A percentile compares a stretch with the other conserved stretches of the same genome.
Evolutionary conservation across 192 early-diverging fungal genomes (phyloP).

Genomic region (Rhizoclosmatium sp.): DNA sequence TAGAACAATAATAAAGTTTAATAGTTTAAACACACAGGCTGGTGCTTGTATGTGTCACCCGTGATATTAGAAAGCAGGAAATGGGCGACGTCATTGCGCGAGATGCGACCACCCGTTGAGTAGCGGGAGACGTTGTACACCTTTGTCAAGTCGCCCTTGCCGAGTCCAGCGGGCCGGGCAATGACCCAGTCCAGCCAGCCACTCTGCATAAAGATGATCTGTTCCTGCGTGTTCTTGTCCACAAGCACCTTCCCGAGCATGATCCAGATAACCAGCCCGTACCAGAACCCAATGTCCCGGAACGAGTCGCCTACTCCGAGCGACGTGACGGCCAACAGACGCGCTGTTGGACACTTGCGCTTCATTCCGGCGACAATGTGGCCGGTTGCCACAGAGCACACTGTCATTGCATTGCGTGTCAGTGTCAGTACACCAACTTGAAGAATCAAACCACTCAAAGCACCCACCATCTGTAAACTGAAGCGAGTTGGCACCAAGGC

Average conservation of each 20-base stretch:
- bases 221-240: slow-evolving; percentile 13
- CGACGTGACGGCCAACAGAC: neutral
- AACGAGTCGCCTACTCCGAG: neutral
- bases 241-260: neutral
- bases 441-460: neutral
- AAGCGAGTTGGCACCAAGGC: neutral
- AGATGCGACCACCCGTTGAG: slow-evolving; percentile 10
- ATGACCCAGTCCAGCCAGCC: slow-evolving; percentile 10
- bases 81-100: neutral
- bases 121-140: neutral
- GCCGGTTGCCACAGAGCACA: slow-evolving; percentile 4
- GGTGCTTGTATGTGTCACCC: neutral
- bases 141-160: neutral
- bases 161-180: neutral
- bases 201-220: slow-evolving; percentile 11
- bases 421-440: too few species aligned
- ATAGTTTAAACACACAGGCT: neutral
- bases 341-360: neutral
- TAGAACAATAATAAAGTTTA: neutral
- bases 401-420: neutral
- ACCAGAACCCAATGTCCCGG: neutral
- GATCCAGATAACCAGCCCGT: slow-evolving; percentile 1
- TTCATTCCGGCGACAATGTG: slow-evolving; percentile 20
- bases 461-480: neutral
- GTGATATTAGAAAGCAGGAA: slow-evolving; percentile 5